A percentile compares a stretch with the other conserved stretches of the same genome.
phyloP scores from a whole-genome alignment of 768 basidiomycete species.

The Terana coerulea region DNA sequence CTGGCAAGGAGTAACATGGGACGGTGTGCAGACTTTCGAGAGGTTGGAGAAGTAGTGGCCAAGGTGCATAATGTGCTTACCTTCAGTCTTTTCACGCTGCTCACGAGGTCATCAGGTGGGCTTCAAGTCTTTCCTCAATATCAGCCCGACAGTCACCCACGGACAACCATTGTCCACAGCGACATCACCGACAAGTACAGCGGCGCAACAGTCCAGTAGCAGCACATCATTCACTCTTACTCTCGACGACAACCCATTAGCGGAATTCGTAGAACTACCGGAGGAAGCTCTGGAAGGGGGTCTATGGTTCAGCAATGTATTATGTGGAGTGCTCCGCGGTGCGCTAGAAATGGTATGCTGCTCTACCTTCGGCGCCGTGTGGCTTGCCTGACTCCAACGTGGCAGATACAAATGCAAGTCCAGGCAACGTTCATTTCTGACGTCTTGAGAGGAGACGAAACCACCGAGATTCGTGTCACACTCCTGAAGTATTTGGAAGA shows the following conservation, averaged over 20 bases:
- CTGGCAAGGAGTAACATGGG: slow-evolving; percentile 89
- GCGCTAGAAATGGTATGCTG: slow-evolving; percentile 91
- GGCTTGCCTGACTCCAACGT: not conserved
- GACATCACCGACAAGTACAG: slow-evolving; percentile 33
- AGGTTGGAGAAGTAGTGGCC: slow-evolving; percentile 92
- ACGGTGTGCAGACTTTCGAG: slow-evolving; percentile 89
- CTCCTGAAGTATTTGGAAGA: slow-evolving; percentile 92
- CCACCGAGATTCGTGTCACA: slow-evolving; percentile 88
- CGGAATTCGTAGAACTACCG: slow-evolving; percentile 96
- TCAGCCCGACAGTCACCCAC: slow-evolving; percentile 80
- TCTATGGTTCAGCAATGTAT: slow-evolving; percentile 94
- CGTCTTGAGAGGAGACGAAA: slow-evolving; percentile 88
- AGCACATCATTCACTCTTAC: slow-evolving; percentile 77
- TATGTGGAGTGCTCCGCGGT: slow-evolving; percentile 91
- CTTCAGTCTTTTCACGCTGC: not conserved
- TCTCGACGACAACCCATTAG: slow-evolving; percentile 92
- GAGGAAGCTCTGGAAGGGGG: slow-evolving; percentile 91
- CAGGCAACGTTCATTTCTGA: slow-evolving; percentile 88
- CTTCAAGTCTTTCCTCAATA: slow-evolving; percentile 96
- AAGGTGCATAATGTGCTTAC: slow-evolving; percentile 57
- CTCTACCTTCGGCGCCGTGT: not conserved
- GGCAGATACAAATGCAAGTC: slow-evolving; percentile 93
- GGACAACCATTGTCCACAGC: slow-evolving; percentile 47
- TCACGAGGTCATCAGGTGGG: slow-evolving; percentile 63
- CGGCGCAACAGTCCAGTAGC: slow-evolving; percentile 33